Percentiles rank a stretch among this genome's conserved stretches.
Evolutionary conservation across 2,329 filamentous ascomycete genomes (phyloP).

Genomic region (Fonsecaea monophora): DNA sequence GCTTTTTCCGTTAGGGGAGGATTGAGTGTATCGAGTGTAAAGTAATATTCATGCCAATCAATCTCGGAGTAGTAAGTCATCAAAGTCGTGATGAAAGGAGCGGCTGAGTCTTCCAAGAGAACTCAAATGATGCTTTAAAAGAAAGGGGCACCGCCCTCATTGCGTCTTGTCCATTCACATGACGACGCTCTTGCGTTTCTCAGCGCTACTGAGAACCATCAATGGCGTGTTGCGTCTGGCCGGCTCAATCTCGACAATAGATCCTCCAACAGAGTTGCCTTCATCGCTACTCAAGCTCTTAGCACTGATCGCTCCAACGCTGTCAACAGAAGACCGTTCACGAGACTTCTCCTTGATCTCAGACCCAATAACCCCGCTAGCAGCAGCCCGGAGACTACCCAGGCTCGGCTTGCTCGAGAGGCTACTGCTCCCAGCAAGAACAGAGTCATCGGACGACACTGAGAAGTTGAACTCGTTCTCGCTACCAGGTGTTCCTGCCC

Average conservation of each 20-base stretch:
- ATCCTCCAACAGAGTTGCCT: conserved; percentile 63
- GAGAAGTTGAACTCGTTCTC: conserved; percentile 76
- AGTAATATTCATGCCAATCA: conserved; percentile 33
- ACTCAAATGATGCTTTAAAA: conserved; percentile 27
- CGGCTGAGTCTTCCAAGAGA: conserved; percentile 39
- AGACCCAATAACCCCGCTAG: conserved; percentile 85
- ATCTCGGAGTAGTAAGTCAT: conserved; percentile 31
- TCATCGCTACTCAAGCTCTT: conserved; percentile 73
- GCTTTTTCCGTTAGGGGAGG: conserved; percentile 22
- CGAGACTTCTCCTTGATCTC: conserved; percentile 78
- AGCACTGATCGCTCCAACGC: conserved; percentile 56
- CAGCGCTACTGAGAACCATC: conserved; percentile 84
- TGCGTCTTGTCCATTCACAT: conserved; percentile 24
- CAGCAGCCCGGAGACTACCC: conserved; percentile 76
- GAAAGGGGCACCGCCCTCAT: conserved; percentile 30
- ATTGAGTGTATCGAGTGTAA: neutral
- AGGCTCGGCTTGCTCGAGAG: conserved; percentile 77
- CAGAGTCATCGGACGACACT: conserved; percentile 74
- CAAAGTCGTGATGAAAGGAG: conserved; percentile 38
- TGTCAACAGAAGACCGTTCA: conserved; percentile 62
- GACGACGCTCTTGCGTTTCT: conserved; percentile 79
- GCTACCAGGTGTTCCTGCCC: conserved; percentile 87
- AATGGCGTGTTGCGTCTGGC: conserved; percentile 81
- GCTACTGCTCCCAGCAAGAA: conserved; percentile 75
- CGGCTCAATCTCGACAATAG: conserved; percentile 58